These are phyloP conservation scores for Vanrija sp. DNA, from an alignment of 1,284 basidiomycete genomes.

Conservation along the genomic window DNA sequence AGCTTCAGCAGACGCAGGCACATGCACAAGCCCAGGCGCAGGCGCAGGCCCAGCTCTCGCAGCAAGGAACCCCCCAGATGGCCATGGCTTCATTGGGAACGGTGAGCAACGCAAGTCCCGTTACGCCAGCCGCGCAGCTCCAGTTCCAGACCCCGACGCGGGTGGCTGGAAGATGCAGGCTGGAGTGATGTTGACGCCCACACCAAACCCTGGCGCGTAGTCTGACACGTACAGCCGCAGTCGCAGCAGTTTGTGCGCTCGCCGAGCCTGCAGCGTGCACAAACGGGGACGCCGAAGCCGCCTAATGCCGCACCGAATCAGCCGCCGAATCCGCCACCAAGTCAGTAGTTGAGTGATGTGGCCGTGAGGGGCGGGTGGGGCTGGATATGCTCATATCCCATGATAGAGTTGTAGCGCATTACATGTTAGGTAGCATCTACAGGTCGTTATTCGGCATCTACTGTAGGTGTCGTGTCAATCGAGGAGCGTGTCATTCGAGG, in stretches of 20 bases:
- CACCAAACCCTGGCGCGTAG: not conserved
- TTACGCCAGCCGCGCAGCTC: not conserved
- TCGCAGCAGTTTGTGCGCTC: constrained; percentile 8
- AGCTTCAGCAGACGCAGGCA: constrained; percentile 2
- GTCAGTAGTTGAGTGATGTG: too few species aligned
- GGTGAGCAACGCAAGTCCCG: not conserved
- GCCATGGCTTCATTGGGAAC: constrained; percentile 10
- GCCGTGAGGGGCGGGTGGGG: too few species aligned
- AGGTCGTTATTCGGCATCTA: too few species aligned
- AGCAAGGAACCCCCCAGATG: constrained; percentile 11
- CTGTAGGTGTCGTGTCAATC: too few species aligned
- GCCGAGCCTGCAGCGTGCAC: constrained; percentile 8
- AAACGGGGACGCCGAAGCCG: too few species aligned
- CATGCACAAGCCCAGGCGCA: constrained; percentile 4
- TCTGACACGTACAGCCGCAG: too few species aligned
- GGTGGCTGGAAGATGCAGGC: not conserved
- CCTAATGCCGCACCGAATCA: too few species aligned
- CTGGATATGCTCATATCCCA: too few species aligned
- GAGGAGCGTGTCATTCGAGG: too few species aligned
- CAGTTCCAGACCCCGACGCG: too few species aligned
- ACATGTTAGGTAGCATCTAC: not conserved
- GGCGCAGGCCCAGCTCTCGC: constrained; percentile 4
- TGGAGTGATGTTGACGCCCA: not conserved
- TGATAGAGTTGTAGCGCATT: too few species aligned
- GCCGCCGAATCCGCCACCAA: too few species aligned